Base-by-base conservation (phyloP, 2,329 filamentous ascomycete genomes). In the Calonectria hawksworthii region DNA sequence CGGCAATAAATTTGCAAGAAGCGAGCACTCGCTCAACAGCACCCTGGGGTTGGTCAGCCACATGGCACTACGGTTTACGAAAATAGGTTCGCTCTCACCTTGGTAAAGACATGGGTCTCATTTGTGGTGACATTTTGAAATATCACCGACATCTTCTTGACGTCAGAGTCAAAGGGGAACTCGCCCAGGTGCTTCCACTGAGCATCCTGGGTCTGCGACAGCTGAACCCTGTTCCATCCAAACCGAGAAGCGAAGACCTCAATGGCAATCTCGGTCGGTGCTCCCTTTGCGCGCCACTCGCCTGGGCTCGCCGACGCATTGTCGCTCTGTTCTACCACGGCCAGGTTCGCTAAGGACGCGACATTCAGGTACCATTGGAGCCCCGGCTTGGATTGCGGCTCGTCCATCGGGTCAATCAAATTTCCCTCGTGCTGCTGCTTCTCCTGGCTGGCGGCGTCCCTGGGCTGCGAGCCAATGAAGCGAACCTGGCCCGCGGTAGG, bases 81-180 rank as follows among this genome's bases (percentile, higher is more conserved):
- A 1, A 14, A 23, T 23, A 23, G 21, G 4, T 9, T n/a, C 4
- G 6, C 14, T 18, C 52, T 38, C 38, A 73, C 92, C 80, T 92
- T 93, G 68, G 91, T 92, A 80, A 92, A 92, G 54, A 91, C 86
- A 76, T 84, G 86, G 68, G 85, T 86, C 56, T 86, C 82, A 32
- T 83, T 82, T 1, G 82, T 85, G 4, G 83, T 78, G 6, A 78
- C 79, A 32, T 88, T 82, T 65, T 88, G 82, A 82, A 93, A 94
- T 61, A 94, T 91, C 38, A 94, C 92, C 0, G 93, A 94, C 94
- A 95, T 95, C 79, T 93, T 94, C 86, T 95, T 95, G 75, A 95
- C 90, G 70, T 91, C 90, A 0, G 93, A 94, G 80, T 95, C 93
- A 78, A 95, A 95, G 0, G 93, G 93, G 72, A 93, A 94, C 79